phyloP scores from a whole-genome alignment of 2,329 filamentous ascomycete species.

The Epichloe gansuensis region DNA sequence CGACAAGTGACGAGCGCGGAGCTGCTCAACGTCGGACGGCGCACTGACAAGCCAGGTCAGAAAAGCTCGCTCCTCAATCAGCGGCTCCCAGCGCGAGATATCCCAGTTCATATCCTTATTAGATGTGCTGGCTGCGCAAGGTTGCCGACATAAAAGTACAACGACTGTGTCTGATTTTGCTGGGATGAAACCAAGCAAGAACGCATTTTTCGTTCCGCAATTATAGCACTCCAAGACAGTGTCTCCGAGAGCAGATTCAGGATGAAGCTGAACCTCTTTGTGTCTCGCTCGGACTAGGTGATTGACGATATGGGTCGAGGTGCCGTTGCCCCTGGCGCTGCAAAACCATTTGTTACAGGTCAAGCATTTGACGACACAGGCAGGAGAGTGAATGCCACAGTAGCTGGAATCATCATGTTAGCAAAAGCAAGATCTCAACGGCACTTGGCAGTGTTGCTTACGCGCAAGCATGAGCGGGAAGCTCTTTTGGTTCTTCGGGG shows the following conservation, averaged over 20 bases:
- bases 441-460: constrained; percentile 33
- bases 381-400: constrained; percentile 92
- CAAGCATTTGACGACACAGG: constrained; percentile 91
- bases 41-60: constrained; percentile 82
- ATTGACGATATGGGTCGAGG: constrained; percentile 95
- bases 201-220: constrained; percentile 98
- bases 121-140: constrained; percentile 86
- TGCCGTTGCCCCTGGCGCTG: constrained; percentile 90
- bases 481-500: constrained; percentile 72
- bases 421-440: not conserved
- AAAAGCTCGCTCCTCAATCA: constrained; percentile 95
- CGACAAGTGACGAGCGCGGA: constrained; percentile 84
- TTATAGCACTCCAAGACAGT: constrained; percentile 98
- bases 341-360: constrained; percentile 98
- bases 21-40: constrained; percentile 87
- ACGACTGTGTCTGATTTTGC: constrained; percentile 98
- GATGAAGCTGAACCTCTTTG: constrained; percentile 97
- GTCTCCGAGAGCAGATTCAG: constrained; percentile 82
- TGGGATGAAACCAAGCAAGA: constrained; percentile 92
- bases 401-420: constrained; percentile 43
- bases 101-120: constrained; percentile 99
- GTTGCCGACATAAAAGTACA: constrained; percentile 89
- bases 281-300: constrained; percentile 93
- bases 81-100: constrained; percentile 89
- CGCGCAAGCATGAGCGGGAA: constrained; percentile 92